A percentile compares a stretch with the other conserved stretches of the same genome.
phyloP scores from a whole-genome alignment of 176 grass and related monocot species.

The Raddia guianensis region DNA sequence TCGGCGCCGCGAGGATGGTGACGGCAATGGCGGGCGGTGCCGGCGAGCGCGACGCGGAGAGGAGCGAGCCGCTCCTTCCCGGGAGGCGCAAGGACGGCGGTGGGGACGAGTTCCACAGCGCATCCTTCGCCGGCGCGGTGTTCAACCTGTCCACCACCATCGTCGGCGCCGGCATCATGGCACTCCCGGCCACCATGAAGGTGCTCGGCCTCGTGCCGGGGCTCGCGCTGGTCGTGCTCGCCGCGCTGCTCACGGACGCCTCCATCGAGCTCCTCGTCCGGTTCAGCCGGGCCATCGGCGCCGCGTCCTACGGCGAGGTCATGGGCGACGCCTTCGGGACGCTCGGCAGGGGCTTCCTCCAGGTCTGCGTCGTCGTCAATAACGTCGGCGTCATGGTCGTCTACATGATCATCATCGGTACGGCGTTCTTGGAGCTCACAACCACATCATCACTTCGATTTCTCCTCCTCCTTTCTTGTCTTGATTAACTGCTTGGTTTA shows the following conservation, averaged over 20 bases:
- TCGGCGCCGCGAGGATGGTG: slow-evolving; percentile 29
- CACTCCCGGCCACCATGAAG: slow-evolving; percentile 91
- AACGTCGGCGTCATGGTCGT: slow-evolving; percentile 90
- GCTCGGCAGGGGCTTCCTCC: slow-evolving; percentile 65
- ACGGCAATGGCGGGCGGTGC: slow-evolving; percentile 47
- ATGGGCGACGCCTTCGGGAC: slow-evolving; percentile 86
- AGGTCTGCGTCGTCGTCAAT: slow-evolving; percentile 77
- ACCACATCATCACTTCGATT: neutral
- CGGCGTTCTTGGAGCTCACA: neutral
- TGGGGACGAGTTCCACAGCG: slow-evolving; percentile 50
- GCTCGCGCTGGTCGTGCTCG: slow-evolving; percentile 65
- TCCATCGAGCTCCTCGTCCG: slow-evolving; percentile 83
- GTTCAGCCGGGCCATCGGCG: slow-evolving; percentile 69
- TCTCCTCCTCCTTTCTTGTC: neutral
- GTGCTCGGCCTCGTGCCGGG: slow-evolving; percentile 83
- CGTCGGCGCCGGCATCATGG: slow-evolving; percentile 95
- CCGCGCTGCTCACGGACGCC: slow-evolving; percentile 74
- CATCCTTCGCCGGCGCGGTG: slow-evolving; percentile 76
- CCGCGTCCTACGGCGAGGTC: slow-evolving; percentile 61
- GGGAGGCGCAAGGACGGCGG: slow-evolving; percentile 41
- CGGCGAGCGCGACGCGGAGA: slow-evolving; percentile 49
- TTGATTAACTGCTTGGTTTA: neutral
- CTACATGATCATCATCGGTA: slow-evolving; percentile 99
- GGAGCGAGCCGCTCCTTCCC: slow-evolving; percentile 57
- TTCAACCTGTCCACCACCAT: slow-evolving; percentile 96